Evolutionary conservation across 805 yeast genomes (phyloP), one percentile per base, ranked within the genome.

Genomic region (Wickerhamiella lipophila): DNA sequence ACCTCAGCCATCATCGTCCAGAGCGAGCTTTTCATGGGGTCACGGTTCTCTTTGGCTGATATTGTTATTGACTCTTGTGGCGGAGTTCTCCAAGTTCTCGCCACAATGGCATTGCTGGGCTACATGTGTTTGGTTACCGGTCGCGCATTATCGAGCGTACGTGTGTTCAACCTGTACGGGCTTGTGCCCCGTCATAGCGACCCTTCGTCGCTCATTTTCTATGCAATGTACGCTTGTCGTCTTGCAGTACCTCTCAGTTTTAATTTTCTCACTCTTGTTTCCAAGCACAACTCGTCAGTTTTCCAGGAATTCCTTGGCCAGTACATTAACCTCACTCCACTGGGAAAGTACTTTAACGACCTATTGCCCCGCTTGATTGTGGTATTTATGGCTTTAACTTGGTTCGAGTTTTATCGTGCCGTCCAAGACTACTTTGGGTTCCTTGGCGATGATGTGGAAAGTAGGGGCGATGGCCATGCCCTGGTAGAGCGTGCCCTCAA

Each of bases 161-260:
- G 79, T 52, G 66, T 85, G 5, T 85, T 85, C 69, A 80, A 81
- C 59, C 72, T 81, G 62, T 85, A 83, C 60, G 87, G 82, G 52
- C 70, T 85, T 50, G 86, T 82, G 12, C 77, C 80, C 16, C 73
- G 72, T 53, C 73, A 78, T 47, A 79, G 89, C 0, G 89, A 81
- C 59, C 81, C 84, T 0, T 81, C 83, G 0, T 78, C 85, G 13
- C 73, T 82, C 19, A 71, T 84, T 29, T 85, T 84, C 60, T 85
- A 83, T 61, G 77, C 87, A 18, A 81, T 83, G 57, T 84, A 85
- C 57, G 78, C 84, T 16, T 81, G 88, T 46, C 77, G 95, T 53
- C 68, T 85, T 60, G 83, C 94, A 0, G 79, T 85, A 11, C 95
- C 95, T 9, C 68, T 85, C 53, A 77, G 84, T 22, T 85, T 81